phyloP scores from a whole-genome alignment of 495 filamentous ascomycete genomes.

The Daldinia caldariorum region DNA sequence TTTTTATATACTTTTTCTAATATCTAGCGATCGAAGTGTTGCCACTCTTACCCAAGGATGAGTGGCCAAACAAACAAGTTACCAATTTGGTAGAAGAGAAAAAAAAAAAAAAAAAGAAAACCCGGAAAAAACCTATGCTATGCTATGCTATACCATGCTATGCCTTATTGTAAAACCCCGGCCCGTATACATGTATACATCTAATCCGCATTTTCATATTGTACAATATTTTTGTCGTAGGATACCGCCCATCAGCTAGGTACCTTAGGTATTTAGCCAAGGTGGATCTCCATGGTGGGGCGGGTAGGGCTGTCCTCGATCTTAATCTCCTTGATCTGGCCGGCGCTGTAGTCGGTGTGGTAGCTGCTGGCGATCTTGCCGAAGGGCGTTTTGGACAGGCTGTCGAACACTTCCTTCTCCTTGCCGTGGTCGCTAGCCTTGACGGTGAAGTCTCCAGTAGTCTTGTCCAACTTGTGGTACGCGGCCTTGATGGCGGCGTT shows the following conservation, averaged over 20 bases:
- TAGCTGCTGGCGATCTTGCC: conserved; percentile 2
- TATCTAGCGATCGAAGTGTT: background rate
- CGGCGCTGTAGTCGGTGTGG: background rate
- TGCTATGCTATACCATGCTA: background rate
- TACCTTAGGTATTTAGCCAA: background rate
- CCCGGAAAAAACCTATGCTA: background rate
- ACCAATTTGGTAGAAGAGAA: background rate
- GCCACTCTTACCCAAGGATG: background rate
- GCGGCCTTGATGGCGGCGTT: background rate
- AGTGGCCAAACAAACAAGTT: background rate
- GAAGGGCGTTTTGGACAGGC: background rate
- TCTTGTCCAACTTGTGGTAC: background rate
- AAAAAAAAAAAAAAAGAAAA: background rate
- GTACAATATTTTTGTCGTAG: background rate
- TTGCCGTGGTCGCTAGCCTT: background rate
- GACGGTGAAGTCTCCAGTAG: background rate
- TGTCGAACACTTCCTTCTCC: background rate
- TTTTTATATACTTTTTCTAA: background rate
- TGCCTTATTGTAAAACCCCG: background rate
- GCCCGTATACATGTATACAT: background rate
- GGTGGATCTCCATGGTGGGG: background rate
- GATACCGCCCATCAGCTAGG: background rate
- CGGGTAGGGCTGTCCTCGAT: background rate
- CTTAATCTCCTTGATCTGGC: background rate
- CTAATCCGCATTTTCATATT: background rate